Conservation (phyloP, 768 basidiomycete species). For the Botryobasidium botryosum region DNA sequence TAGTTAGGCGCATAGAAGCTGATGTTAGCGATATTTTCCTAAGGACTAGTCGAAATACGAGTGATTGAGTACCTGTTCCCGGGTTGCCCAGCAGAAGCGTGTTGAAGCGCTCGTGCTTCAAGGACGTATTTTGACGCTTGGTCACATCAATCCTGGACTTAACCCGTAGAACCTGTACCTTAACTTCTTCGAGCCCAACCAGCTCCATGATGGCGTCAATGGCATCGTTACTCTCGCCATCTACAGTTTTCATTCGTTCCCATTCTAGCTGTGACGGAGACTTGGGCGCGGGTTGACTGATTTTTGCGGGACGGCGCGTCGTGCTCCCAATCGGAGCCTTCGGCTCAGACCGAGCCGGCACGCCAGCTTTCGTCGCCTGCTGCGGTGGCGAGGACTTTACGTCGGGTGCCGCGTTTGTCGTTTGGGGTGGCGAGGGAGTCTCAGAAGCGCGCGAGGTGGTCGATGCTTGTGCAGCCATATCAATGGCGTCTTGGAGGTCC, state of each 20-base stretch:
- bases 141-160: conserved; percentile 32
- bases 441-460: background rate
- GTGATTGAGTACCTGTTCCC: conserved; percentile 43
- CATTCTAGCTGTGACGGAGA: conserved; percentile 26
- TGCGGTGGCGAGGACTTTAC: background rate
- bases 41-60: too few species aligned
- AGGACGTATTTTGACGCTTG: conserved; percentile 34
- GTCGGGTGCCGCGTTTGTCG: conserved; percentile 7
- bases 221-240: conserved; percentile 34
- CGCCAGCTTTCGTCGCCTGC: conserved; percentile 5
- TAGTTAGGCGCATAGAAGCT: conserved; percentile 14
- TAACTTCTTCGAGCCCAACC: conserved; percentile 53
- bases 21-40: too few species aligned
- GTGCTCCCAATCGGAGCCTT: too few species aligned
- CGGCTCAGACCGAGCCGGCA: too few species aligned
- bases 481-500: conserved; percentile 27
- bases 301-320: background rate
- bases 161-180: conserved; percentile 38
- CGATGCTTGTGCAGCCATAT: conserved; percentile 9
- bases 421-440: conserved; percentile 1
- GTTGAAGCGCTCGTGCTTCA: conserved; percentile 43
- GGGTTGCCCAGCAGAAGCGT: conserved; percentile 51
- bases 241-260: conserved; percentile 37
- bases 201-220: conserved; percentile 53
- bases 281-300: background rate